phyloP scores from a whole-genome alignment of 2,329 filamentous ascomycete genomes.

The Knoxdaviesia capensis region DNA sequence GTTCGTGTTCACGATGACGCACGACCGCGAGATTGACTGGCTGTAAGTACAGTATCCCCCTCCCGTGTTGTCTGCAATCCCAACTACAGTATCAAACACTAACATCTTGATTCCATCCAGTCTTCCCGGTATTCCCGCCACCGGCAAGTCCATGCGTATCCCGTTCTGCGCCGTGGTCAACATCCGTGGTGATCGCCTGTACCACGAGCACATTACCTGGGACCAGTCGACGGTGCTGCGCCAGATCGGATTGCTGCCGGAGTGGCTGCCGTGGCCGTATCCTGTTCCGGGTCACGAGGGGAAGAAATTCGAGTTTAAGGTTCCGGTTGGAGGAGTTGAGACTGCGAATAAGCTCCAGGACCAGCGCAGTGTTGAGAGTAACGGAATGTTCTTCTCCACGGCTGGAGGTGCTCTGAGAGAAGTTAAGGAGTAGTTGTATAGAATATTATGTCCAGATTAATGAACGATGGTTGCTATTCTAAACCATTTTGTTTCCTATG shows the following conservation, averaged over 20 bases:
- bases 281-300: slow-evolving; percentile 1
- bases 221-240: slow-evolving; percentile 44
- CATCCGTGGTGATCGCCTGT: slow-evolving; percentile 40
- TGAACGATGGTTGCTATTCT: too few relatives aligned
- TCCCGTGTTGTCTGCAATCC: background rate
- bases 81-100: background rate
- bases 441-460: too few relatives aligned
- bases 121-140: slow-evolving; percentile 34
- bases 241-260: slow-evolving; percentile 31
- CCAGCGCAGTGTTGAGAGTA: slow-evolving; percentile 4
- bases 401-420: background rate
- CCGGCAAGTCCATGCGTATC: slow-evolving; percentile 29
- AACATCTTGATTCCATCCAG: slow-evolving; percentile 4
- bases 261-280: slow-evolving; percentile 45
- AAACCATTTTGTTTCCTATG: too few relatives aligned
- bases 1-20: slow-evolving; percentile 45
- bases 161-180: slow-evolving; percentile 43
- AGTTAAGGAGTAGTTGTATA: background rate
- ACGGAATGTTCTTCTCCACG: slow-evolving; percentile 1
- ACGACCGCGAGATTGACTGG: slow-evolving; percentile 45
- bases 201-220: slow-evolving; percentile 49
- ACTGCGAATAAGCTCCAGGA: slow-evolving; percentile 10
- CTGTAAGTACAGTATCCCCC: slow-evolving; percentile 25
- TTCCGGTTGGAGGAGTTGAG: slow-evolving; percentile 13
- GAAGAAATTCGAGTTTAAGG: slow-evolving; percentile 10